Percentiles rank a stretch among this genome's conserved stretches.
Evolutionary conservation across 2,329 filamentous ascomycete genomes (phyloP).

Genomic region (Colletotrichum sp.): DNA sequence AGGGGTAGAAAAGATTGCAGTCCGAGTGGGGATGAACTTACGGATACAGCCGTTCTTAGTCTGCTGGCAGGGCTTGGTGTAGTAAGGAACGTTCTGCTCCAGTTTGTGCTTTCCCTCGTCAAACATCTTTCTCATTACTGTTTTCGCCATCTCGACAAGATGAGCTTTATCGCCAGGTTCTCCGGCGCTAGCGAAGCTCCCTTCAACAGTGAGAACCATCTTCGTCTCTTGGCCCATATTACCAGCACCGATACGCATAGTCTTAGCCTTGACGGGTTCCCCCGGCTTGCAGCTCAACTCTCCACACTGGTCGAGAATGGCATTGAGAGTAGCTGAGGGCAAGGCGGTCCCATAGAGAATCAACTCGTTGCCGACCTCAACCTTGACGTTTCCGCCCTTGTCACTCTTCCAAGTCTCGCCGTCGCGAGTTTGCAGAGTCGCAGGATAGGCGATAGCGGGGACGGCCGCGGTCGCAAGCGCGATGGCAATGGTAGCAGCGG

Average conservation of each 20-base stretch:
- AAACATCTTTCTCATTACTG: background rate
- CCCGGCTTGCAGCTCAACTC: background rate
- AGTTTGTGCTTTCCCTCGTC: background rate
- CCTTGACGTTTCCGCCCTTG: background rate
- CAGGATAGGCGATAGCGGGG: background rate
- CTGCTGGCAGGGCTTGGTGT: background rate
- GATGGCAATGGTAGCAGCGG: background rate
- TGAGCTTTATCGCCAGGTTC: background rate
- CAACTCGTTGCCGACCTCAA: background rate
- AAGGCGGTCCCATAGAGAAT: background rate
- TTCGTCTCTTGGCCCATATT: background rate
- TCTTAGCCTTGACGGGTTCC: background rate
- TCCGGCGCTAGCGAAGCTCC: background rate
- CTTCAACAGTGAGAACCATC: background rate
- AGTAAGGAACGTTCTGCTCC: background rate
- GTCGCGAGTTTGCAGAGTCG: background rate
- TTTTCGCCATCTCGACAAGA: background rate
- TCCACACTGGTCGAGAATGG: background rate
- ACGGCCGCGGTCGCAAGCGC: background rate
- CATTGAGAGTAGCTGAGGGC: background rate
- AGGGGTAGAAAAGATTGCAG: background rate
- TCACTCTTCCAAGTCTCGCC: background rate
- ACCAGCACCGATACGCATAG: background rate
- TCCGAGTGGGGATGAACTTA: background rate
- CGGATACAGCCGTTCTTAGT: background rate